Evolutionary conservation across 768 basidiomycete species (phyloP), one percentile per base, ranked within the genome.

Genomic region (Lactifluus piperatus): DNA sequence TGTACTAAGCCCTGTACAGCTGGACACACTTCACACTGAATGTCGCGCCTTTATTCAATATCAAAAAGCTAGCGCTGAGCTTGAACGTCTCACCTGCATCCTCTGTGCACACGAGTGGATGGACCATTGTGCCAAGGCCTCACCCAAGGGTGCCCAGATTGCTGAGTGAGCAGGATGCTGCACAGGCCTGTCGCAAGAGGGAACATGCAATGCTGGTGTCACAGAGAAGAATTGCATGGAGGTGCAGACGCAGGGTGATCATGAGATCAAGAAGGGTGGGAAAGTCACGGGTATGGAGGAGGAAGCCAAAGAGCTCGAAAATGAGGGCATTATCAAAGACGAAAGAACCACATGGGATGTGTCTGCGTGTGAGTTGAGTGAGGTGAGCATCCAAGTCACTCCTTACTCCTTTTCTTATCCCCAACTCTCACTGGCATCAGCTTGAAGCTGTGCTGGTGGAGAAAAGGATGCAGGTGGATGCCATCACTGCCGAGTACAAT

Each of bases 51-150:
- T 83, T 68, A 78, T 98, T 30, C 84, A 86, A 63, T 98, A 85
- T 70, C 95, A 97, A 71, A 98, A 97, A 72, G 81, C 87, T 0
- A 82, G 81, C 41, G 78, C 85, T 0, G 94, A 98, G 69, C 80
- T 99, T 49, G 94, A 98, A 71, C 82, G 85, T 24, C 81, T 95
- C 16, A 85, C 81, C 1, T 82, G 93, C 4, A 77, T 88, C 16
- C 73, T n/a, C n/a, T n/a, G 86, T 13, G 97, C 97, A 0, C 91
- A 82, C 75, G 93, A 98, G 62, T 99, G 92, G 91, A 78, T 77
- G 2, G 83, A 85, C 2, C 81, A 74, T 2, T 75, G 77, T 22
- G 71, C 78, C 61, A 79, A 79, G 39, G 78, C 80, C 4, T 69
- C 74, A 56, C 71, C 75, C 52, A 88, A 86, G 69, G 79, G 80